phyloP scores from a whole-genome alignment of 306 rosid species.

The Erythrophleum fordii region DNA sequence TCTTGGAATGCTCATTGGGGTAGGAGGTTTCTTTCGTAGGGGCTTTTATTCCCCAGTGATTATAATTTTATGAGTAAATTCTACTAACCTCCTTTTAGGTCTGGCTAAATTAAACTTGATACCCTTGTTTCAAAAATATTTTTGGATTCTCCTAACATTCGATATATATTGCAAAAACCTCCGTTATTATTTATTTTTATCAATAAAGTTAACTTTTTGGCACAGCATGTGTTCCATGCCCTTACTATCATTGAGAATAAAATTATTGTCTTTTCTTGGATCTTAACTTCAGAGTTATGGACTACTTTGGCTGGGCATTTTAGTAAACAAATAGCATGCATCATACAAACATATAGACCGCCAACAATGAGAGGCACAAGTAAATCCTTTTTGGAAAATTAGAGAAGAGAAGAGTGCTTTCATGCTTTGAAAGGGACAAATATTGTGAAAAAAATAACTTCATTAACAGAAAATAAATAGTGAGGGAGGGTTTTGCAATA shows the following conservation, averaged over 20 bases:
- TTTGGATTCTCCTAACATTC: background rate
- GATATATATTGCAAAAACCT: background rate
- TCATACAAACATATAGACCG: background rate
- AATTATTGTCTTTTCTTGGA: background rate
- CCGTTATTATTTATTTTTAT: background rate
- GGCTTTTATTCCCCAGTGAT: background rate
- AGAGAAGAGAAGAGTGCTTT: too few species aligned
- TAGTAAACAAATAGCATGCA: background rate
- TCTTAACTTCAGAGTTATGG: background rate
- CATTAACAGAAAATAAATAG: background rate
- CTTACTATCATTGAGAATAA: background rate
- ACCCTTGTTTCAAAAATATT: background rate
- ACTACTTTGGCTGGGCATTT: background rate
- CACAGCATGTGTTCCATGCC: background rate
- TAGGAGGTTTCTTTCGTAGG: conserved; percentile 21
- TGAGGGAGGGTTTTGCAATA: background rate
- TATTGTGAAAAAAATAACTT: background rate
- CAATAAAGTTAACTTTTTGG: background rate
- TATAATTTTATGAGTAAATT: background rate
- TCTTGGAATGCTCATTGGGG: background rate
- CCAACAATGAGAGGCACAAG: background rate
- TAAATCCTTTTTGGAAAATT: too few species aligned
- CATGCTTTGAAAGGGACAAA: background rate
- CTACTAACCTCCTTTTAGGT: background rate
- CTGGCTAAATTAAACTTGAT: background rate